phyloP scores from a whole-genome alignment of 2,329 filamentous ascomycete genomes.

The Biscogniauxia mediterranea region DNA sequence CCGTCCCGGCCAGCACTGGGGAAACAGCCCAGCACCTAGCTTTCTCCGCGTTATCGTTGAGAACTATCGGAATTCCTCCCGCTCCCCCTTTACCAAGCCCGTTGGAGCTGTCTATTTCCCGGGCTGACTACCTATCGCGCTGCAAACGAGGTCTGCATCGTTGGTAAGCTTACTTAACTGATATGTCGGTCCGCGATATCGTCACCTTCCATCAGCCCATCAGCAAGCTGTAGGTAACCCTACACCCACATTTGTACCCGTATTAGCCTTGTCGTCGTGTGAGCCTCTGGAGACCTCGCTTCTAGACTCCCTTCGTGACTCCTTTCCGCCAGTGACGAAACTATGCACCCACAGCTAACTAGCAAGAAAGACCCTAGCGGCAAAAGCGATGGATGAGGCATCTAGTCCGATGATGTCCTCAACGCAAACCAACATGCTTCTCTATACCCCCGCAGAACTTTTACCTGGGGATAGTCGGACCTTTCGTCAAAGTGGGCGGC shows the following conservation, averaged over 20 bases:
- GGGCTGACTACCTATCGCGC: background rate
- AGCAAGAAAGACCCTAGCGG: background rate
- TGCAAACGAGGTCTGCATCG: background rate
- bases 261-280: background rate
- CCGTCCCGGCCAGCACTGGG: background rate
- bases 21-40: background rate
- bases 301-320: background rate
- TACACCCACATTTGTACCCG: too few species aligned
- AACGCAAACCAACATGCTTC: background rate
- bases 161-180: background rate
- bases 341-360: background rate
- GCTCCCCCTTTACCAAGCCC: background rate
- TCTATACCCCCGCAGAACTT: slow-evolving; percentile 5
- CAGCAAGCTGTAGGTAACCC: background rate
- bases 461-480: slow-evolving; percentile 7
- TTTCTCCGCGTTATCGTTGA: background rate
- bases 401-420: background rate
- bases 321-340: background rate
- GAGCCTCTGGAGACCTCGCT: background rate
- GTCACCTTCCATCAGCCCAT: background rate
- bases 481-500: slow-evolving; percentile 4
- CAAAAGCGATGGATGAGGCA: background rate
- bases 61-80: background rate
- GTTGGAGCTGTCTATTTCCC: background rate
- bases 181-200: background rate